phyloP scores from a whole-genome alignment of 2,329 filamentous ascomycete genomes.

The Microdochium trichocladiopsis region DNA sequence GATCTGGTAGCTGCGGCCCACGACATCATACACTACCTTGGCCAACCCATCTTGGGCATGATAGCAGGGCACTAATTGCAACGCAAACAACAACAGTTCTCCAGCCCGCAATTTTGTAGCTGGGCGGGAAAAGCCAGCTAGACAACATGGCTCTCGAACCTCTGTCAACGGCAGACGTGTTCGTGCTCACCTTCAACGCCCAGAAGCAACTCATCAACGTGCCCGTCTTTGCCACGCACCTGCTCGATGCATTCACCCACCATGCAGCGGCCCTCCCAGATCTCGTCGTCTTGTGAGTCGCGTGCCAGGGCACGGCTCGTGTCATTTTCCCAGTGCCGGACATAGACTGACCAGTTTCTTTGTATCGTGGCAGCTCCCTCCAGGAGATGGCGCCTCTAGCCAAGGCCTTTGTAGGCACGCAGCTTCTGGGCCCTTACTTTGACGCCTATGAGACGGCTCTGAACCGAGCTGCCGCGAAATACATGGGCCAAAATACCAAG shows the following conservation, averaged over 20 bases:
- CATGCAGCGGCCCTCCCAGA: slow-evolving; percentile 41
- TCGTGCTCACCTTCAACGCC: slow-evolving; percentile 88
- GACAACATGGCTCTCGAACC: not conserved
- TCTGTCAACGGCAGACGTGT: slow-evolving; percentile 55
- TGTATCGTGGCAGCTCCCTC: slow-evolving; percentile 72
- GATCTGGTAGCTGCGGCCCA: not conserved
- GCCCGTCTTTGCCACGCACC: slow-evolving; percentile 61
- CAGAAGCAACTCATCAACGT: slow-evolving; percentile 65
- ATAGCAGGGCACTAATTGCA: too few species aligned
- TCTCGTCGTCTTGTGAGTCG: slow-evolving; percentile 49
- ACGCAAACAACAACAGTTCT: too few species aligned
- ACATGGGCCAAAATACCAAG: slow-evolving; percentile 12
- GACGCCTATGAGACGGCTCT: slow-evolving; percentile 64
- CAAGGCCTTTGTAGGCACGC: slow-evolving; percentile 78
- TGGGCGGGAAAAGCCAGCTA: too few species aligned
- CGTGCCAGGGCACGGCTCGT: too few species aligned
- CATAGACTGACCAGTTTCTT: too few species aligned
- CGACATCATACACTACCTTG: not conserved
- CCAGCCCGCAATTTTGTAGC: too few species aligned
- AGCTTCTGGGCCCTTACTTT: slow-evolving; percentile 71
- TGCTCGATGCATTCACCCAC: slow-evolving; percentile 52
- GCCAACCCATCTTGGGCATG: slow-evolving; percentile 8
- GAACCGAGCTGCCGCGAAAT: slow-evolving; percentile 54
- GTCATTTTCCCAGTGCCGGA: too few species aligned
- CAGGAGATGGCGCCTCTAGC: slow-evolving; percentile 86